phyloP scores from a whole-genome alignment of 2,329 filamentous ascomycete species.

The Monilinia fructicola region DNA sequence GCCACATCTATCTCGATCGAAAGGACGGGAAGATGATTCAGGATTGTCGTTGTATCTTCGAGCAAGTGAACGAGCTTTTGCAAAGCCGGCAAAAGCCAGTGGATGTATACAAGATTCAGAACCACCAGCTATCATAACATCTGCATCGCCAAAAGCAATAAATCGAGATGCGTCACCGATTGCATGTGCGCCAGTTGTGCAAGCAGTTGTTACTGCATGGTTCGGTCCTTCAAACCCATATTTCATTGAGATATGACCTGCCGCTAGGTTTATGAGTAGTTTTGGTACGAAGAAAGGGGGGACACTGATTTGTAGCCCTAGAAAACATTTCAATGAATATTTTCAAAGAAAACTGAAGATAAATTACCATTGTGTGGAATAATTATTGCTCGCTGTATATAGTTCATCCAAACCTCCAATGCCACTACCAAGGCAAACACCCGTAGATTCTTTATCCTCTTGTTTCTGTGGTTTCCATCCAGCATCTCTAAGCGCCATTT shows the following conservation, averaged over 20 bases:
- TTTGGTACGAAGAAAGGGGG: conserved; percentile 92
- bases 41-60: conserved; percentile 77
- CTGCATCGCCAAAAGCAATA: conserved; percentile 85
- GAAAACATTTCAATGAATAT: conserved; percentile 31
- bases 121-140: conserved; percentile 95
- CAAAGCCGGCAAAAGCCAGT: conserved; percentile 87
- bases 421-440: conserved; percentile 90
- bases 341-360: neutral
- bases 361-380: conserved; percentile 15
- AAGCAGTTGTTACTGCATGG: conserved; percentile 89
- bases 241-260: conserved; percentile 91
- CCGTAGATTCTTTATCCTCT: conserved; percentile 71
- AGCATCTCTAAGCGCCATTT: conserved; percentile 83
- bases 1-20: conserved; percentile 75
- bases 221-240: conserved; percentile 89
- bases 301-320: conserved; percentile 92
- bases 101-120: conserved; percentile 96
- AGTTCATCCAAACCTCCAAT: conserved; percentile 93
- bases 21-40: conserved; percentile 73
- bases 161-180: conserved; percentile 93
- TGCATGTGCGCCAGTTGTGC: conserved; percentile 92
- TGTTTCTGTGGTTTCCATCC: conserved; percentile 58
- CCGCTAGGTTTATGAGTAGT: conserved; percentile 90
- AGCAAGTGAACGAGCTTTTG: conserved; percentile 79
- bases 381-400: conserved; percentile 66